These are phyloP conservation scores for Aristolochia contorta DNA, from an alignment of 164 flowering plant species.

Conservation along the genomic window DNA sequence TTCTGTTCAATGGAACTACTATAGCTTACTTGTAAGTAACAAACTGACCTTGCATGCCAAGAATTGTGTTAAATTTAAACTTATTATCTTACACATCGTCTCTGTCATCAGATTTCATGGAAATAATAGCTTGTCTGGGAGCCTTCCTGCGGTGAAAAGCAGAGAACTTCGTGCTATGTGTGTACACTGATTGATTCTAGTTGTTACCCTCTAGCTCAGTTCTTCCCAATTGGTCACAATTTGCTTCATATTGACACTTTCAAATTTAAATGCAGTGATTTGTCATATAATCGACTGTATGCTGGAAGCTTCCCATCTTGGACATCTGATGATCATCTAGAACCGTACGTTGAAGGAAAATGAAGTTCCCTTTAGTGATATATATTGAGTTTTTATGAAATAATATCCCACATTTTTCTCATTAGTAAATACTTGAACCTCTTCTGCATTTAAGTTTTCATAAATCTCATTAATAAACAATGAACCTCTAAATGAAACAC, in stretches of 20 bases:
- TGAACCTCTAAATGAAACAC: too few relatives aligned
- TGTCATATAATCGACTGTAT: constrained; percentile 58
- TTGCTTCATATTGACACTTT: too few relatives aligned
- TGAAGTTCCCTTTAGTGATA: too few relatives aligned
- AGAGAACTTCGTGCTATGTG: constrained; percentile 42
- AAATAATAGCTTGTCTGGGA: constrained; percentile 54
- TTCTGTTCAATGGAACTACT: constrained; percentile 9
- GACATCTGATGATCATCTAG: constrained; percentile 28
- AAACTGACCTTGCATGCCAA: neutral
- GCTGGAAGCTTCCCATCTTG: constrained; percentile 65
- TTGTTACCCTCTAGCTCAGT: too few relatives aligned
- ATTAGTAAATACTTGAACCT: too few relatives aligned
- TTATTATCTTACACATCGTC: too few relatives aligned
- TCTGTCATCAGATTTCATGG: constrained; percentile 58
- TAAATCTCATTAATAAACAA: too few relatives aligned
- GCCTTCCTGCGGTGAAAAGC: constrained; percentile 41
- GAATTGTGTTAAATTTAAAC: too few relatives aligned
- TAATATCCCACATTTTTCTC: too few relatives aligned
- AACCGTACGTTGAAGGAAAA: constrained; percentile 37
- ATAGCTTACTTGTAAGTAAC: constrained; percentile 10
- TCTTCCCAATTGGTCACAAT: too few relatives aligned
- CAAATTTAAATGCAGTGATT: constrained; percentile 38
- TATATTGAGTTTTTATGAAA: too few relatives aligned
- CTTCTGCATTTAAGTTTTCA: too few relatives aligned
- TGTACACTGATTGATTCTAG: constrained; percentile 9